Conservation (phyloP, 768 basidiomycete genomes). For the Dioszegia crocea region DNA sequence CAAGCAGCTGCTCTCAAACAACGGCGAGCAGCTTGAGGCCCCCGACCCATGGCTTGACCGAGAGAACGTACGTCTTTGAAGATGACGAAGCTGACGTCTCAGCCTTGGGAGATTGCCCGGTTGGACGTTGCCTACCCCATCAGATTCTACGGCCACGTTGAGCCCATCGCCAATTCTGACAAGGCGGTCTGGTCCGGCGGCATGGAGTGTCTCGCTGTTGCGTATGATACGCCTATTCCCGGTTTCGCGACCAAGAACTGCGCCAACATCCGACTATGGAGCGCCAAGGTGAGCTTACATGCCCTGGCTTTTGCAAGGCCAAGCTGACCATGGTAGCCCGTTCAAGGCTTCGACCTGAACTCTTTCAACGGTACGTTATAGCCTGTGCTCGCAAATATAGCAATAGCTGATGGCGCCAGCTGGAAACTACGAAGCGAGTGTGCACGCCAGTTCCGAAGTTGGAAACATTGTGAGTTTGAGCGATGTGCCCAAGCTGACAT, state of each 20-base stretch:
- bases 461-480: slow-evolving; percentile 61
- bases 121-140: slow-evolving; percentile 66
- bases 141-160: slow-evolving; percentile 81
- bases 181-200: slow-evolving; percentile 63
- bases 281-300: slow-evolving; percentile 40
- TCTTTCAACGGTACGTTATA: slow-evolving; percentile 75
- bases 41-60: slow-evolving; percentile 54
- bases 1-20: slow-evolving; percentile 71
- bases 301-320: too few species aligned
- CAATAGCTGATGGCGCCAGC: slow-evolving; percentile 49
- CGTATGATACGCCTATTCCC: slow-evolving; percentile 84
- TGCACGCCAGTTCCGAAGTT: slow-evolving; percentile 82
- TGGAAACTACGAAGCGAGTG: slow-evolving; percentile 86
- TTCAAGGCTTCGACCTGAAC: slow-evolving; percentile 80
- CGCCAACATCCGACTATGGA: slow-evolving; percentile 70
- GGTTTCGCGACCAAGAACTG: slow-evolving; percentile 57
- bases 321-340: slow-evolving; percentile 56
- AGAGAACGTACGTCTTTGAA: slow-evolving; percentile 30
- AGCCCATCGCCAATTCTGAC: slow-evolving; percentile 55
- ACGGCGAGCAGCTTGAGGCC: slow-evolving; percentile 52
- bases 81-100: neutral
- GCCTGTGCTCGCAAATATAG: too few species aligned
- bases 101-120: slow-evolving; percentile 50
- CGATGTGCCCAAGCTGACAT: neutral
- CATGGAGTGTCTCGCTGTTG: slow-evolving; percentile 86